A percentile compares a stretch with the other conserved stretches of the same genome.
phyloP scores from a whole-genome alignment of 805 yeast genomes.

The Candida namnaoensis region DNA sequence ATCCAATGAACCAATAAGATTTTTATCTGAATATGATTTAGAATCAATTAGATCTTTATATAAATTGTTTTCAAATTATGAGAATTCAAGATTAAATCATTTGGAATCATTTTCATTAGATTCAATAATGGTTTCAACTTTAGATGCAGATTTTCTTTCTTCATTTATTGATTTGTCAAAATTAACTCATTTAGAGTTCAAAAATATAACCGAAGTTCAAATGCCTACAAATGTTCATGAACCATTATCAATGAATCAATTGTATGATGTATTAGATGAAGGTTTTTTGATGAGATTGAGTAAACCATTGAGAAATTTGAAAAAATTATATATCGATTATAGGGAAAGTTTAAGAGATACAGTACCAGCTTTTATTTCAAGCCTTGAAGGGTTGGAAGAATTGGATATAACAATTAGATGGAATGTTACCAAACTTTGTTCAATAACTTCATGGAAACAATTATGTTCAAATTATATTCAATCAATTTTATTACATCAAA shows the following conservation, averaged over 20 bases:
- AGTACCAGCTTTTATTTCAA: conserved; percentile 25
- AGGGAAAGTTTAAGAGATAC: conserved; percentile 33
- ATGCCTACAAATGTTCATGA: conserved; percentile 7
- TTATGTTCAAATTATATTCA: conserved; percentile 10
- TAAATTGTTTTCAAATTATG: conserved; percentile 3
- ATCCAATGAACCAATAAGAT: conserved; percentile 5
- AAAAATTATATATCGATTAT: conserved; percentile 27
- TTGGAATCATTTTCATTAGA: conserved; percentile 8
- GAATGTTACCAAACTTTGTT: conserved; percentile 24
- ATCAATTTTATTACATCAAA: conserved; percentile 11
- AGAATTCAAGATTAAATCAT: neutral
- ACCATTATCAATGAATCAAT: conserved; percentile 6
- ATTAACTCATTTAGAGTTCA: conserved; percentile 22
- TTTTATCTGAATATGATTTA: conserved; percentile 10
- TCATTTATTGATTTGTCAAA: conserved; percentile 3
- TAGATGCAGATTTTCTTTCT: conserved; percentile 7
- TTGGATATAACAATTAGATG: conserved; percentile 33
- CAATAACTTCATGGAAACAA: conserved; percentile 13
- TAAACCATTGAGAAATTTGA: conserved; percentile 17
- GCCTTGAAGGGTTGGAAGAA: conserved; percentile 18
- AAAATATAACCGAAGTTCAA: conserved; percentile 28
- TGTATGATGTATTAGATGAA: conserved; percentile 7
- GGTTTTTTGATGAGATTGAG: conserved; percentile 21
- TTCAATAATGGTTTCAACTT: conserved; percentile 7
- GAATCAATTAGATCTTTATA: conserved; percentile 5